Evolutionary conservation across 129 eudicot genomes (phyloP).

Genomic region (Tagetes erecta): DNA sequence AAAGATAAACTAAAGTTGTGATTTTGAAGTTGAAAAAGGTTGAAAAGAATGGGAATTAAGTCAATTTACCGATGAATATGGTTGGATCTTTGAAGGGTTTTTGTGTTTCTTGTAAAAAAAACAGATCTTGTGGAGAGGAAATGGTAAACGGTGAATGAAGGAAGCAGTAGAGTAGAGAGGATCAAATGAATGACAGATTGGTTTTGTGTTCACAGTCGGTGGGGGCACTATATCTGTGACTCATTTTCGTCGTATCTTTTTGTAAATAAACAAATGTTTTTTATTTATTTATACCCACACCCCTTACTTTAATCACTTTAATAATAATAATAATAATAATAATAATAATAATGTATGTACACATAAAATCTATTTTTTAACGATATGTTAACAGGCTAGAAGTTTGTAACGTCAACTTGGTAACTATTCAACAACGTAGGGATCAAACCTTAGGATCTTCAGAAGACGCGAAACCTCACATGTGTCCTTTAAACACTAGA

Average conservation of each 20-base stretch:
- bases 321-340: too few species aligned
- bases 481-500: too few species aligned
- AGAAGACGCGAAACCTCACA: too few species aligned
- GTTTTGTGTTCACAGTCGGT: conserved; percentile 19
- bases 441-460: too few species aligned
- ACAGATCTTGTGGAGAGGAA: conserved; percentile 30
- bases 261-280: not conserved
- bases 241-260: not conserved
- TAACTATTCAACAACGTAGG: too few species aligned
- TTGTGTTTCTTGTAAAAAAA: conserved; percentile 5
- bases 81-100: conserved; percentile 16
- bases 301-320: too few species aligned
- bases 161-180: not conserved
- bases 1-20: conserved; percentile 2
- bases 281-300: too few species aligned
- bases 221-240: conserved; percentile 8
- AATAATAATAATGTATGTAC: too few species aligned
- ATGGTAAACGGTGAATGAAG: conserved; percentile 16
- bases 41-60: not conserved
- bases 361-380: too few species aligned
- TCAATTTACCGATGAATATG: conserved; percentile 22
- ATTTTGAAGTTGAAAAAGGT: conserved; percentile 9
- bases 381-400: too few species aligned
- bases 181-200: conserved; percentile 35
- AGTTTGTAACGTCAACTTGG: too few species aligned